These are phyloP conservation scores for Metschnikowia arizonensis DNA, from an alignment of 805 yeast species.

Conservation along the genomic window DNA sequence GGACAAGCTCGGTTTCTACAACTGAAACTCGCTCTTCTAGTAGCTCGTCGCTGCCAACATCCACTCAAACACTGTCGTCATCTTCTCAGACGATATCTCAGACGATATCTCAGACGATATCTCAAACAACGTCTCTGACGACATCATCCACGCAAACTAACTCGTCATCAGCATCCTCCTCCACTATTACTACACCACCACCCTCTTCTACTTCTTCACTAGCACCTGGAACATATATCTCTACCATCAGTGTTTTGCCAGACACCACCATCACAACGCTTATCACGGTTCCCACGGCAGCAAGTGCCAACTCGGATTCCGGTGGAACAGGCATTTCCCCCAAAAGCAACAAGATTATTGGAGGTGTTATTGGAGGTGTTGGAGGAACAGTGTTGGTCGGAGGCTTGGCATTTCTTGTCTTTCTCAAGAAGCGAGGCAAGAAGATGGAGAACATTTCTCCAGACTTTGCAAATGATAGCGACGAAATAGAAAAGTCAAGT, in stretches of 20 bases:
- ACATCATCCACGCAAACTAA: conserved; percentile 1
- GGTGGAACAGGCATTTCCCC: conserved; percentile 10
- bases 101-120: too few species aligned
- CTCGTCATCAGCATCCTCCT: not conserved
- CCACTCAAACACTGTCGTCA: conserved; percentile 4
- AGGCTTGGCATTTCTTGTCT: conserved; percentile 32
- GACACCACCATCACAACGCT: conserved; percentile 41
- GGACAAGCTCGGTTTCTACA: conserved; percentile 9
- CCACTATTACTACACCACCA: conserved; percentile 9
- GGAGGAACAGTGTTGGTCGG: conserved; percentile 45
- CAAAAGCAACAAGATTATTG: conserved; percentile 32
- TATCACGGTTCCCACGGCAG: conserved; percentile 36
- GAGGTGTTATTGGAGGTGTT: conserved; percentile 44
- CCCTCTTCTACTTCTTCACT: conserved; percentile 6
- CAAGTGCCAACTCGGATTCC: conserved; percentile 10
- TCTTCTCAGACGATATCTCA: not conserved
- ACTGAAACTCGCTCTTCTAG: conserved; percentile 11
- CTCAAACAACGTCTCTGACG: too few species aligned
- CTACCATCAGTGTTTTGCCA: conserved; percentile 21
- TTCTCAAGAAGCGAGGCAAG: conserved; percentile 30
- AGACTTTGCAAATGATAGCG: conserved; percentile 36
- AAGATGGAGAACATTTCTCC: conserved; percentile 40
- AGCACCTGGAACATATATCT: conserved; percentile 9
- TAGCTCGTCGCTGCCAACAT: conserved; percentile 4
- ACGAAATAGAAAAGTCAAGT: conserved; percentile 17